Evolutionary conservation across 2,329 filamentous ascomycete genomes (phyloP).

Genomic region (Sarocladium kiliense): DNA sequence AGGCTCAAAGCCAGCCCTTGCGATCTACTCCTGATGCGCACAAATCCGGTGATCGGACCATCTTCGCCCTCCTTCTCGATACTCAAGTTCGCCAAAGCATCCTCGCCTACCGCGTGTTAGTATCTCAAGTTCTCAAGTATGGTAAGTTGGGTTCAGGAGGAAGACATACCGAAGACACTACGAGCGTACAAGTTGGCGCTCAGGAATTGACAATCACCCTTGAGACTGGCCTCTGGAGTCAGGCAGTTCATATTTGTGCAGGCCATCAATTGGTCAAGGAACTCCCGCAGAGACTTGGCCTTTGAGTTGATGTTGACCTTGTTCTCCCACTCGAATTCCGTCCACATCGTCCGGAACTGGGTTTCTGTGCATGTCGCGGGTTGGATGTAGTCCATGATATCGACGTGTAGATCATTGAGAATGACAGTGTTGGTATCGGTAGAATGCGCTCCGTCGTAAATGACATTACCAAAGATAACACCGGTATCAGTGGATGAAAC

Average conservation of each 20-base stretch:
- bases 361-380: conserved; percentile 95
- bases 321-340: conserved; percentile 99
- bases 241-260: conserved; percentile 98
- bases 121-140: conserved; percentile 14
- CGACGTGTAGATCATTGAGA: conserved; percentile 94
- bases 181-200: conserved; percentile 95
- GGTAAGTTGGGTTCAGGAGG: conserved; percentile 9
- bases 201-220: conserved; percentile 96
- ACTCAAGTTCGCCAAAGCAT: conserved; percentile 92
- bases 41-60: conserved; percentile 93
- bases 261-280: conserved; percentile 91
- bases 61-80: conserved; percentile 97
- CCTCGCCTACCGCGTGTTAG: conserved; percentile 67
- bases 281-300: conserved; percentile 84
- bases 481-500: conserved; percentile 97
- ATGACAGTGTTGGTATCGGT: conserved; percentile 97
- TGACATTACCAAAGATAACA: conserved; percentile 97
- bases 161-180: conserved; percentile 89
- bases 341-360: conserved; percentile 99
- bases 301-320: conserved; percentile 99
- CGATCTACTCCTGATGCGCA: conserved; percentile 93
- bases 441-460: conserved; percentile 89
- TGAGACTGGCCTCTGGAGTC: conserved; percentile 91
- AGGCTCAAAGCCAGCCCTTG: conserved; percentile 92
- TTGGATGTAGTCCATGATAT: conserved; percentile 99